Conservation (phyloP, 768 basidiomycete genomes). For the Boletus sp. region DNA sequence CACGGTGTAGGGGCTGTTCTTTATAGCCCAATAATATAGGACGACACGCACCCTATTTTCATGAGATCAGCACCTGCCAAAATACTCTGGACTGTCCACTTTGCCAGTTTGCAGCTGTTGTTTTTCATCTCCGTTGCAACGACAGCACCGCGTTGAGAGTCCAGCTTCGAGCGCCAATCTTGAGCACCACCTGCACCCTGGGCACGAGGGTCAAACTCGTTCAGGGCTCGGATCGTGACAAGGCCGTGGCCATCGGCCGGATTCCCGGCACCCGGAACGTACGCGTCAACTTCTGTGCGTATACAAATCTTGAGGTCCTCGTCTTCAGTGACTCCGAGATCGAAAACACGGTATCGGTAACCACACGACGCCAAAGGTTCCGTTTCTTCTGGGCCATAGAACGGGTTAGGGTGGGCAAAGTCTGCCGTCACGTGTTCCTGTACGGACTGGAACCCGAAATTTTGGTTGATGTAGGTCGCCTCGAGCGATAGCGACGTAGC, state of each 20-base stretch:
- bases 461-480: slow-evolving; percentile 98
- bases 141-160: slow-evolving; percentile 94
- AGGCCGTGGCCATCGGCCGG: slow-evolving; percentile 70
- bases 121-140: slow-evolving; percentile 99
- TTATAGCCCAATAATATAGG: not conserved
- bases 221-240: slow-evolving; percentile 90
- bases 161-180: slow-evolving; percentile 98
- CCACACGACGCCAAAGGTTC: slow-evolving; percentile 95
- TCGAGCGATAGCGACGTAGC: slow-evolving; percentile 92
- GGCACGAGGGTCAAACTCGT: slow-evolving; percentile 92
- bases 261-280: slow-evolving; percentile 56
- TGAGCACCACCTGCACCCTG: slow-evolving; percentile 91
- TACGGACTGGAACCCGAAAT: slow-evolving; percentile 96
- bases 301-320: slow-evolving; percentile 90
- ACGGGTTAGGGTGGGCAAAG: slow-evolving; percentile 88
- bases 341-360: slow-evolving; percentile 94
- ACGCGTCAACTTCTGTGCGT: slow-evolving; percentile 95
- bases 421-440: slow-evolving; percentile 68
- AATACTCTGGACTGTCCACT: slow-evolving; percentile 95
- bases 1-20: not conserved
- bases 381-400: slow-evolving; percentile 90
- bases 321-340: slow-evolving; percentile 85
- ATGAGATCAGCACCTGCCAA: slow-evolving; percentile 93
- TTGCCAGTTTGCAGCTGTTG: slow-evolving; percentile 95
- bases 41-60: slow-evolving; percentile 84